Evolutionary conservation across 192 early-diverging fungal genomes (phyloP), one percentile per base, ranked within the genome.

Genomic region (Entophlyctis luteolus): DNA sequence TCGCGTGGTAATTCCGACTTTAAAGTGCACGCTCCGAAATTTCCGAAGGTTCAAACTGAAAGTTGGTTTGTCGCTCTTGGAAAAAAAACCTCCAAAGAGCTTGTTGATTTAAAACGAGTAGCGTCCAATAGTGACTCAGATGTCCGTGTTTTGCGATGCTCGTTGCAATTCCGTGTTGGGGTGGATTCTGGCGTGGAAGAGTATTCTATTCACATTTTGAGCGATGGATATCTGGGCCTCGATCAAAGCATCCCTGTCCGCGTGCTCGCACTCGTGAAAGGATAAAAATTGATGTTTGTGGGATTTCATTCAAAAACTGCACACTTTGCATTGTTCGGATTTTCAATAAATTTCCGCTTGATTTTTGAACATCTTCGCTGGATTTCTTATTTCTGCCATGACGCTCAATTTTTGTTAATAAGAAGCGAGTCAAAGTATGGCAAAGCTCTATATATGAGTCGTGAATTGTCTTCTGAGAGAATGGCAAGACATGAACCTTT

Each of bases 51-150:
- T 4, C 94, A 97, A 72, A 90, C 88, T 72, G 95, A 99, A 69
- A 88, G 91, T 0, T 99, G 93, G 92, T 99, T 91, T 90, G 63
- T 92, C 2, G 80, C 95, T 5, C 73, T 97, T 5, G 94, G 88
- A 0, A 84, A 93, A 49, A 71, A 70, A 4, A 74, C 28, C 2
- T 71, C 62, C 37, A 82, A 91, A 45, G 88, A 90, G 49, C 65
- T 98, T 48, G 46, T 95, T 49, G 90, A 88, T 2, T 48, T 96
- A 56, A 95, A 91, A 80, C 79, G 94, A 18, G 74, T 92, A 6
- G 81, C 86, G 6, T 36, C 62, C n/a, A 50, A n/a, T 33, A 23
- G 33, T 55, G 10, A 16, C 6, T 20, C 20, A 18, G 57, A 38
- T 31, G 42, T 12, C 16, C 18, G 22, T 18, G 46, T 23, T n/a